Evolutionary conservation across 1,284 basidiomycete species (phyloP), one percentile per base, ranked within the genome.

Genomic region (Apiotrichum montevideense): DNA sequence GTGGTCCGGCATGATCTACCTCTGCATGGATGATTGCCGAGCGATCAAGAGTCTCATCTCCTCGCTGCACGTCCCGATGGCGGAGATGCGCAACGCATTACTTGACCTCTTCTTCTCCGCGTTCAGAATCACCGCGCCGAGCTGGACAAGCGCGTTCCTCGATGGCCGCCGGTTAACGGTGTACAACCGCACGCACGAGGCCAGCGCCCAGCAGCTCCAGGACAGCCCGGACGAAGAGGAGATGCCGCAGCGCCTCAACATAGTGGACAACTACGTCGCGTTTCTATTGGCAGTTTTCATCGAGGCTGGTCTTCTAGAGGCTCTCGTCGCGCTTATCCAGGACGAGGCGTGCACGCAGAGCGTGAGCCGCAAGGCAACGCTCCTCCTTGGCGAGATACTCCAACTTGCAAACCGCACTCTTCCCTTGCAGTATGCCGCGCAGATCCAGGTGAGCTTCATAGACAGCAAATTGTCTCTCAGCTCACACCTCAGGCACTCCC

Each of bases 1-100:
- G 9, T 99, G 95, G 94, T 87, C 89, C 61, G 93, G 93, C 7
- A 75, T 98, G 35, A 85, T 98, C 81, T 98, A 97, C 73, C 86
- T 97, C 63, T 96, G 91, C 75, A 86, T 94, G 83, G 83, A 94
- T 70, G 84, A 90, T 66, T 87, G 88, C 79, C 80, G 85, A 15
- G 90, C 93, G 0, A 86, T 99, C 59, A 83, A 85, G 43, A 87
- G 88, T 5, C 79, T 98, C 29, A 83, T 98, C 35, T 83, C 92
- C 67, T 90, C 88, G 0, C 79, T 99, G 48, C 84, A 86, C 59
- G 89, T 97, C 75, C 93, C 94, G 4, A 88, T 89, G 1, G 78
- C 88, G 15, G 87, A 91, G 51, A 87, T 90, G n/a, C 69, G 95
- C 91, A 91, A 95, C 78, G 84, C 92, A 29, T 81, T 98, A 35